Conservation (phyloP, 164 flowering plant genomes). For the Kingdonia uniflora region DNA sequence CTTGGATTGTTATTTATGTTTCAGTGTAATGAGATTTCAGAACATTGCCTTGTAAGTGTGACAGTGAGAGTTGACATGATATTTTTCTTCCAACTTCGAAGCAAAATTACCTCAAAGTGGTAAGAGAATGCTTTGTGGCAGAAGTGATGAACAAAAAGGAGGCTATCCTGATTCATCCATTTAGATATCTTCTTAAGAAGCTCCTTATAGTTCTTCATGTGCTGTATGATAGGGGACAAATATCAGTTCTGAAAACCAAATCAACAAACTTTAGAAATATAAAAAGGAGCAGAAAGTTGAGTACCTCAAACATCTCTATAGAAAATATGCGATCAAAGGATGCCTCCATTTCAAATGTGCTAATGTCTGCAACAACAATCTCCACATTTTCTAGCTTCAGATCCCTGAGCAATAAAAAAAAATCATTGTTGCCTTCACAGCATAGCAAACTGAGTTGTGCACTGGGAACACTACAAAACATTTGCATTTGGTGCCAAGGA, state of each 20-base stretch:
- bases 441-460: background rate
- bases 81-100: no score
- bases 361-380: constrained; percentile 78
- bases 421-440: background rate
- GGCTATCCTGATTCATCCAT: constrained; percentile 84
- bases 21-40: no score
- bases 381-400: constrained; percentile 62
- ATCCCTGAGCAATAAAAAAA: constrained; percentile 29
- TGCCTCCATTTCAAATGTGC: constrained; percentile 78
- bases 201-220: constrained; percentile 87
- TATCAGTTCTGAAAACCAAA: background rate
- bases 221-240: constrained; percentile 27
- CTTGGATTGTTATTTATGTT: no score
- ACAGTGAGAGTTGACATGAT: no score
- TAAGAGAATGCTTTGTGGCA: constrained; percentile 90
- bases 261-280: background rate
- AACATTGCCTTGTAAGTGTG: no score
- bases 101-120: constrained; percentile 70
- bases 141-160: constrained; percentile 74
- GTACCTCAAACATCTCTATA: constrained; percentile 96
- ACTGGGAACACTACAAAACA: background rate
- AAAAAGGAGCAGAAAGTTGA: background rate
- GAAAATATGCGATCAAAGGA: constrained; percentile 72
- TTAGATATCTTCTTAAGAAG: constrained; percentile 84
- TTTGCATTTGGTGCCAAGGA: no score